A percentile compares a stretch with the other conserved stretches of the same genome.
Conservation (phyloP, 2,329 filamentous ascomycete species). For the Phialophora verrucosa region DNA sequence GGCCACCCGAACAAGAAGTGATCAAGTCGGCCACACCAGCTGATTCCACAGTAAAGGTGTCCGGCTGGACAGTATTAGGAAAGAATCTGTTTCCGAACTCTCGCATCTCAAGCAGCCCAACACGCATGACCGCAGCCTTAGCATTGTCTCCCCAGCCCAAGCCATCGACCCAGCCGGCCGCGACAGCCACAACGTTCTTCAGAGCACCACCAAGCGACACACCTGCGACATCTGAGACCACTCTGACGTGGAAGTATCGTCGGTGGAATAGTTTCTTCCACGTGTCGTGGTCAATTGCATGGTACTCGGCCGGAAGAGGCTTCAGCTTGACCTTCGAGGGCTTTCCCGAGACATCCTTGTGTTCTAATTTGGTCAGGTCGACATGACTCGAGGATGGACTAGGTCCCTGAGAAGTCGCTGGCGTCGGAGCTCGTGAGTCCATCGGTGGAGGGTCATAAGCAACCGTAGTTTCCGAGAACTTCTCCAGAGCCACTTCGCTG, state of each 20-base stretch:
- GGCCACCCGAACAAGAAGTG: conserved; percentile 87
- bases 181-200: conserved; percentile 95
- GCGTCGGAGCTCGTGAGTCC: conserved; percentile 78
- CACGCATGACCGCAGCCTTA: conserved; percentile 97
- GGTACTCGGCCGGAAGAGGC: conserved; percentile 79
- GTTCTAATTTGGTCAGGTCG: conserved; percentile 60
- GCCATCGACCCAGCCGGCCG: conserved; percentile 92
- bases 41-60: conserved; percentile 95
- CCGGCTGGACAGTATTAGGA: conserved; percentile 74
- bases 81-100: conserved; percentile 96
- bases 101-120: conserved; percentile 95
- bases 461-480: conserved; percentile 96
- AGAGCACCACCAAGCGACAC: conserved; percentile 92
- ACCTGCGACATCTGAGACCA: conserved; percentile 94
- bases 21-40: conserved; percentile 95
- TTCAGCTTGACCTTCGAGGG: conserved; percentile 72
- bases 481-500: conserved; percentile 90
- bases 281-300: conserved; percentile 81
- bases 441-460: conserved; percentile 91
- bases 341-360: conserved; percentile 72
- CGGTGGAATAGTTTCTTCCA: conserved; percentile 90
- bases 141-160: conserved; percentile 98
- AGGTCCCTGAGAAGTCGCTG: conserved; percentile 57
- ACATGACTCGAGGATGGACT: conserved; percentile 59
- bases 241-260: conserved; percentile 94